These are phyloP conservation scores for Gossypium anomalum DNA, from an alignment of 345 rosid genomes.

Conservation along the genomic window DNA sequence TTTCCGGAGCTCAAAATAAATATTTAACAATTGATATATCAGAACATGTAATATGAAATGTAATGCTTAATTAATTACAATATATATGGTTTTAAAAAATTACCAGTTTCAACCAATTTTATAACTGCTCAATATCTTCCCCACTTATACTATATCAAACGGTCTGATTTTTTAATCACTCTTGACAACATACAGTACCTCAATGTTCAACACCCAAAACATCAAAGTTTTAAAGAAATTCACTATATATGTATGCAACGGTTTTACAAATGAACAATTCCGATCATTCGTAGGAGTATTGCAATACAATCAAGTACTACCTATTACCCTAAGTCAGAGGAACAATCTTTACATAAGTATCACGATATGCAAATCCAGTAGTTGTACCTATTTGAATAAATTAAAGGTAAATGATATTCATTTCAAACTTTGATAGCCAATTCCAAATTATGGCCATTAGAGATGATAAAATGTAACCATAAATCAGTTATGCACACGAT, in stretches of 20 bases:
- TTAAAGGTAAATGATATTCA: not conserved
- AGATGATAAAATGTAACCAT: conserved; percentile 3
- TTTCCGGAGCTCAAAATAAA: no score
- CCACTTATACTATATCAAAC: no score
- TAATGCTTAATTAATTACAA: no score
- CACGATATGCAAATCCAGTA: not conserved
- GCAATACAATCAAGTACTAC: not conserved
- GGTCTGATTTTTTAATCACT: no score
- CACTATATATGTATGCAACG: not conserved
- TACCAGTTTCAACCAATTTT: no score
- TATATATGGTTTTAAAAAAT: no score
- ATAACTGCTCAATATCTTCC: no score
- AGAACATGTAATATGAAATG: no score
- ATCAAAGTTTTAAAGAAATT: not conserved
- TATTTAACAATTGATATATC: no score
- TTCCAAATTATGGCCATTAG: conserved; percentile 2
- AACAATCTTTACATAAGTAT: conserved; percentile 8
- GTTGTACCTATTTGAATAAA: not conserved
- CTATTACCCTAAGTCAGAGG: conserved; percentile 17
- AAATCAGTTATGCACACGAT: not conserved
- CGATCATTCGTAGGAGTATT: not conserved
- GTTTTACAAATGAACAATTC: not conserved
- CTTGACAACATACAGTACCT: not conserved
- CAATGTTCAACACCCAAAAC: not conserved
- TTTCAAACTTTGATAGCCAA: not conserved